Evolutionary conservation across 441 rosid genomes (phyloP).

Genomic region (Jatropha podagrica): DNA sequence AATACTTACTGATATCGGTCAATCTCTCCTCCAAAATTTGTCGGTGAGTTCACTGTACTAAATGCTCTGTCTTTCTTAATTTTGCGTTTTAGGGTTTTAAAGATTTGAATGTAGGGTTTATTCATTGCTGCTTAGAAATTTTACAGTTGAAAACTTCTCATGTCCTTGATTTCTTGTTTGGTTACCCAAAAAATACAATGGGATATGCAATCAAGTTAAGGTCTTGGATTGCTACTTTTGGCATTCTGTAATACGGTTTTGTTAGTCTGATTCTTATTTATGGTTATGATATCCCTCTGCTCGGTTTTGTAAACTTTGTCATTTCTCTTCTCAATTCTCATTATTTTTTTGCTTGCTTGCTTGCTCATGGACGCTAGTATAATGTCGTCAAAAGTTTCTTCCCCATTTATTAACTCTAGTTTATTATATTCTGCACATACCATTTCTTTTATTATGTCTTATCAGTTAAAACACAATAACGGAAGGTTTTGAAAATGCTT

Average conservation of each 20-base stretch:
- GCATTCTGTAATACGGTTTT: neutral
- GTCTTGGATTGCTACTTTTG: too few relatives aligned
- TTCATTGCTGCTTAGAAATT: neutral
- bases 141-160: too few relatives aligned
- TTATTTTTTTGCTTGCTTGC: neutral
- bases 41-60: constrained; percentile 34
- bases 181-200: neutral
- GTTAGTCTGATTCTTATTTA: neutral
- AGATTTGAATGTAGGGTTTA: neutral
- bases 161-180: neutral
- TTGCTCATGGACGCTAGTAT: neutral
- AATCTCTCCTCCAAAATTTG: constrained; percentile 35
- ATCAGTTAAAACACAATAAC: neutral
- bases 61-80: neutral
- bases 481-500: neutral
- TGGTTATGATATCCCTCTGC: neutral
- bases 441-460: neutral
- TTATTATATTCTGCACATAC: neutral
- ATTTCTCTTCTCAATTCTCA: neutral
- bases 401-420: neutral
- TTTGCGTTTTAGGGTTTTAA: neutral
- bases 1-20: constrained; percentile 38
- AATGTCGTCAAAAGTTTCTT: neutral
- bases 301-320: neutral
- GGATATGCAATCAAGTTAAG: too few relatives aligned